Base-by-base conservation (phyloP, 768 basidiomycete genomes). In the Boletus tylopilopsis region DNA sequence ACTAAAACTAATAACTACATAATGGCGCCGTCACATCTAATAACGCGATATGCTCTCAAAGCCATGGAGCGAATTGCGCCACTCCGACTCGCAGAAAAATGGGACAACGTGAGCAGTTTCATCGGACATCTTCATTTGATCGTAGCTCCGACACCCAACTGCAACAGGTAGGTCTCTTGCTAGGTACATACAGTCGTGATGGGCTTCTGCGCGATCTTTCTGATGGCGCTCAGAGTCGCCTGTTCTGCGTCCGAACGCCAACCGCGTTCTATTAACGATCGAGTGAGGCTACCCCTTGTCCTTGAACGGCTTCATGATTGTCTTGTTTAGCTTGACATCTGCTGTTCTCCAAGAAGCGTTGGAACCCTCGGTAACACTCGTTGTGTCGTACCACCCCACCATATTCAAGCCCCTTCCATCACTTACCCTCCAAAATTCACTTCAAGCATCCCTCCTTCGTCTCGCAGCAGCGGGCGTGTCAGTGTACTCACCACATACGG, bases 61-160 rank as follows among this genome's bases (percentile, higher is more conserved):
- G 82, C 84, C 0, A 87, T 92, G 85, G 86, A 89, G 54, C 78
- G 82, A 23, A 87, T 96, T 55, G 93, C 94, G 1, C 94, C 94
- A 4, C 76, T 92, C 19, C 74, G 80, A 32, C 76, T 96, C 8
- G 94, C 94, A 16, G 93, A 88, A 56, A 81, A 78, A 53, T 97
- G 94, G 93, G 94, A 97, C 62, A 97, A 97, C 70, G 94, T 96
- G 56, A 71, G 88, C 71, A 32, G 12, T 46, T 49, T 46, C 23
- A n/a, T n/a, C n/a, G n/a, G 36, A 16, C 37, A 27, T 45, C 33
- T 49, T 13, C 12, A 41, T 36, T 19, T 45, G 45, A 42, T 56
- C n/a, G 19, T 25, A 7, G 25, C 18, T 48, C 45, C 43, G 27
- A 59, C 25, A 23, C 43, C n/a, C 18, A 21, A 34, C 34, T 39